These are phyloP conservation scores for Penicillium freii DNA, from an alignment of 2,329 filamentous ascomycete genomes.

Conservation along the genomic window DNA sequence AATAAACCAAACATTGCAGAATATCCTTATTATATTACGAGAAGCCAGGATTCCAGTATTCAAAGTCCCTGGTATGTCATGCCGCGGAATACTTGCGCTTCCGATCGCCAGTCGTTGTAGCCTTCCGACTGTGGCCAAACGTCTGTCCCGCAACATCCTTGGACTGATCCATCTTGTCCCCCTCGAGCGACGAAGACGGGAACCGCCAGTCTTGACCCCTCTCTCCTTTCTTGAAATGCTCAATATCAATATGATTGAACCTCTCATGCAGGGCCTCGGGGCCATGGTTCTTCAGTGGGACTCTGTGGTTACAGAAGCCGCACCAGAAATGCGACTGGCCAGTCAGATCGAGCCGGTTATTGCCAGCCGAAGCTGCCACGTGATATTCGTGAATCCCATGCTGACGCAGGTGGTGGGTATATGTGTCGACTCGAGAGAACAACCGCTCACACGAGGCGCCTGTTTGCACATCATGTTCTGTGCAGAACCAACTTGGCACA, in stretches of 20 bases:
- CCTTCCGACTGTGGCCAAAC: neutral
- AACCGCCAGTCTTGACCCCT: conserved; percentile 36
- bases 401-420: conserved; percentile 60
- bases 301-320: conserved; percentile 68
- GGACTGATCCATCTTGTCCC: neutral
- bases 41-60: neutral
- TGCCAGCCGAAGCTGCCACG: conserved; percentile 42
- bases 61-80: neutral
- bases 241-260: conserved; percentile 71
- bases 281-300: conserved; percentile 53
- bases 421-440: conserved; percentile 58
- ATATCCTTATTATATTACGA: conserved; percentile 5
- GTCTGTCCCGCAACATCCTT: neutral
- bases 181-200: conserved; percentile 9
- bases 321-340: conserved; percentile 76
- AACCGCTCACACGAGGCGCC: conserved; percentile 55
- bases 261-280: conserved; percentile 60
- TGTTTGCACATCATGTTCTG: conserved; percentile 37
- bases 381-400: conserved; percentile 43
- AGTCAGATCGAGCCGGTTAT: conserved; percentile 62
- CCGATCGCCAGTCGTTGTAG: neutral
- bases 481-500: conserved; percentile 70
- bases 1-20: neutral
- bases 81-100: conserved; percentile 15
- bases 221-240: conserved; percentile 44